Conservation (phyloP, 148 eudicot genomes). For the Pouteria glomerata region DNA sequence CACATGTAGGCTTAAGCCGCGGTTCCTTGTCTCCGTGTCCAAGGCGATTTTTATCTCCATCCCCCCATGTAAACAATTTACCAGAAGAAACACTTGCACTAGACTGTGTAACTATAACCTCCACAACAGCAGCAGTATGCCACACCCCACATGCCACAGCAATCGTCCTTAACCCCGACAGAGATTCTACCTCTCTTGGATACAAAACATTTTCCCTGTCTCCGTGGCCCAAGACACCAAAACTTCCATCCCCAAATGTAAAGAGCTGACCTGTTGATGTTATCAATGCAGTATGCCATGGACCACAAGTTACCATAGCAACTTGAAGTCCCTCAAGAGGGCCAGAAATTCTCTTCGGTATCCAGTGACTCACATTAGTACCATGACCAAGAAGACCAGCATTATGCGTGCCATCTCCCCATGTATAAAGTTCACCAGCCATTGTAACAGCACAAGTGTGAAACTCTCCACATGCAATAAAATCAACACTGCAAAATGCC, state of each 20-base stretch:
- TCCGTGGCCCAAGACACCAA: slow-evolving; percentile 87
- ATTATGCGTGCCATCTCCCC: slow-evolving; percentile 85
- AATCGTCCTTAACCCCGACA: slow-evolving; percentile 68
- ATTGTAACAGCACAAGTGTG: slow-evolving; percentile 80
- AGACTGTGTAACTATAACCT: slow-evolving; percentile 71
- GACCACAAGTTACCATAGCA: slow-evolving; percentile 70
- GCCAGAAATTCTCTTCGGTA: slow-evolving; percentile 70
- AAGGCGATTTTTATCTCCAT: slow-evolving; percentile 87
- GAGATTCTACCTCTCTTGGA: slow-evolving; percentile 79
- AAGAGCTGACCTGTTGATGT: slow-evolving; percentile 77
- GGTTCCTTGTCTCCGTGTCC: slow-evolving; percentile 91
- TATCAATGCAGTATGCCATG: slow-evolving; percentile 81
- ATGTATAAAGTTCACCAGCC: slow-evolving; percentile 74
- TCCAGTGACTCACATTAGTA: slow-evolving; percentile 78
- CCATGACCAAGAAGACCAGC: slow-evolving; percentile 86
- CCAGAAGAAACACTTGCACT: slow-evolving; percentile 64
- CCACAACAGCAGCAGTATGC: slow-evolving; percentile 94
- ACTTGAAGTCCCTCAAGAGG: slow-evolving; percentile 80
- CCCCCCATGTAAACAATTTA: slow-evolving; percentile 87
- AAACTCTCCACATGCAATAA: slow-evolving; percentile 89
- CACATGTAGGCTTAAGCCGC: slow-evolving; percentile 74
- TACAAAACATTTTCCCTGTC: slow-evolving; percentile 54
- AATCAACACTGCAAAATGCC: slow-evolving; percentile 49
- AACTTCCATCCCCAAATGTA: slow-evolving; percentile 90
- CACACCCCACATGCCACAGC: slow-evolving; percentile 90